These are phyloP conservation scores for Eucalyptus erythrocorys DNA, from an alignment of 345 rosid species.

Conservation along the genomic window DNA sequence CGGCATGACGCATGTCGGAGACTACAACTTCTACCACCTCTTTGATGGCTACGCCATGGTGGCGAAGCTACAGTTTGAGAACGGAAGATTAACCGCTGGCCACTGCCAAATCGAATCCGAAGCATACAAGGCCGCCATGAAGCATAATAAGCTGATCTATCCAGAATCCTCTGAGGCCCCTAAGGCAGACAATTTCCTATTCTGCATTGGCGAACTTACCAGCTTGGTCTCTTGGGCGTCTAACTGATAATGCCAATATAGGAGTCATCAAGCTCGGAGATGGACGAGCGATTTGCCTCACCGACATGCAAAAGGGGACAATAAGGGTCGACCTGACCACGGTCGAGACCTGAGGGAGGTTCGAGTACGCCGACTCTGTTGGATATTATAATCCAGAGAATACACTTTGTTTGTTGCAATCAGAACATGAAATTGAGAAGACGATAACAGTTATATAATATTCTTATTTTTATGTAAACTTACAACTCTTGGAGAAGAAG, in stretches of 20 bases:
- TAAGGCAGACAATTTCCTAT: conserved; percentile 36
- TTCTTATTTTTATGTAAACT: no score
- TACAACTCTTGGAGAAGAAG: no score
- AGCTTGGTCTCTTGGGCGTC: conserved; percentile 77
- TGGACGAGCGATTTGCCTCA: conserved; percentile 74
- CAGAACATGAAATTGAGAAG: no score
- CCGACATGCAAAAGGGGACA: conserved; percentile 85
- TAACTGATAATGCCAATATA: conserved; percentile 83
- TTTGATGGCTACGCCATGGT: conserved; percentile 87
- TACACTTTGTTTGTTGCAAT: no score
- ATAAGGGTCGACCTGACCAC: conserved; percentile 55
- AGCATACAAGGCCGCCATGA: conserved; percentile 75
- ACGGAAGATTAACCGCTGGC: conserved; percentile 51
- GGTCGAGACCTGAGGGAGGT: conserved; percentile 55
- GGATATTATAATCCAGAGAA: no score
- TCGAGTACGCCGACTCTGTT: conserved; percentile 55
- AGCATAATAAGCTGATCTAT: conserved; percentile 55
- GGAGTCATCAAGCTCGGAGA: conserved; percentile 78
- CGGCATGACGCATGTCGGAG: conserved; percentile 68
- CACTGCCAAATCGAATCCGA: conserved; percentile 82
- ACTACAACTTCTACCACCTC: conserved; percentile 81
- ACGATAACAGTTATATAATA: no score
- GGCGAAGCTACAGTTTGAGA: conserved; percentile 57
- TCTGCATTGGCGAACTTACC: conserved; percentile 54
- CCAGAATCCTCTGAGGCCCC: conserved; percentile 92